phyloP scores from a whole-genome alignment of 1,139 yeast genomes.

The Suhomyces bokatorum region DNA sequence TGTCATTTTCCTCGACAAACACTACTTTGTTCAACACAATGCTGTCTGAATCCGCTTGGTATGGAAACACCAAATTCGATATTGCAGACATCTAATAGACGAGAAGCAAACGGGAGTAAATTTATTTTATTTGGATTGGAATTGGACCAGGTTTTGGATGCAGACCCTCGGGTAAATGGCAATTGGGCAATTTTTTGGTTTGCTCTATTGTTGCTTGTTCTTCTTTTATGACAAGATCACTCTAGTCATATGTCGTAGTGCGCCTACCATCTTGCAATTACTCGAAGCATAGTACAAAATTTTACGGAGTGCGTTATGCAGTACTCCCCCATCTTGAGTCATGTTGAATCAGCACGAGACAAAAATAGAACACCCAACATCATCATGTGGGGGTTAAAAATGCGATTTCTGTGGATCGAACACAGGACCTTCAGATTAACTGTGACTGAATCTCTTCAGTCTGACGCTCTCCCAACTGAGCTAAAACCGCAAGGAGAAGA shows the following conservation, averaged over 20 bases:
- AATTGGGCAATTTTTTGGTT: background rate
- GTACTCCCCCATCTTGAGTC: no score
- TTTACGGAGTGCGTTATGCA: background rate
- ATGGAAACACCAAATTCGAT: conserved; percentile 28
- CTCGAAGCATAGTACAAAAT: background rate
- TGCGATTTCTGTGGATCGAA: conserved; percentile 49
- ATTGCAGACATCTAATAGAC: conserved; percentile 8
- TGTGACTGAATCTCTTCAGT: conserved; percentile 58
- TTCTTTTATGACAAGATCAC: conserved; percentile 1
- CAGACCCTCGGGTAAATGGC: background rate
- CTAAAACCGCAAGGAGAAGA: conserved; percentile 47
- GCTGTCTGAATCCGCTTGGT: conserved; percentile 18
- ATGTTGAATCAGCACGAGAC: background rate
- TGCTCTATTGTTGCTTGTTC: background rate
- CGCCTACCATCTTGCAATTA: background rate
- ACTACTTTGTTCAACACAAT: conserved; percentile 26
- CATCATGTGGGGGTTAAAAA: conserved; percentile 4
- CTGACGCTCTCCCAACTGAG: conserved; percentile 94
- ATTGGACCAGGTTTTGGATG: background rate
- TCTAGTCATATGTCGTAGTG: background rate
- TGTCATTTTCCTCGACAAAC: conserved; percentile 26
- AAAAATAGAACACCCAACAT: background rate
- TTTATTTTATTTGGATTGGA: background rate
- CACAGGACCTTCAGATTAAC: conserved; percentile 57
- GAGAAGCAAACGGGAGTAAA: background rate